These are phyloP conservation scores for Candida qinlingensis DNA, from an alignment of 805 yeast species.

Conservation along the genomic window DNA sequence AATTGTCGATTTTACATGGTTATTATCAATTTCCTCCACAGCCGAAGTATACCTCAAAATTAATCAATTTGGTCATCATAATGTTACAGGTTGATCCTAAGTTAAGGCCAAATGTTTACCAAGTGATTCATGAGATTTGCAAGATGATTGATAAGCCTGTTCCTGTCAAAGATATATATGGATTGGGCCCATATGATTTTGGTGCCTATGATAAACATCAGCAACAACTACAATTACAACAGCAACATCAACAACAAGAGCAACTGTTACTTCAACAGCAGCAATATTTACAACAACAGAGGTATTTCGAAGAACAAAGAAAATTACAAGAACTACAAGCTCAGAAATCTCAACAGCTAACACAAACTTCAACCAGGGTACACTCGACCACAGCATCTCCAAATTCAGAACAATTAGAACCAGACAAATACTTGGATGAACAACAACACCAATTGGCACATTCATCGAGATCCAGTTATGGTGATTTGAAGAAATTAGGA, in stretches of 20 bases:
- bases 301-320: constrained; percentile 16
- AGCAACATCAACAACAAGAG: constrained; percentile 19
- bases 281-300: constrained; percentile 15
- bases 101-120: constrained; percentile 81
- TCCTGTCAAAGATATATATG: constrained; percentile 40
- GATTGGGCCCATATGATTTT: constrained; percentile 50
- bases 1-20: constrained; percentile 67
- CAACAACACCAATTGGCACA: constrained; percentile 18
- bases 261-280: constrained; percentile 12
- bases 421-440: constrained; percentile 3
- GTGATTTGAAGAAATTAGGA: constrained; percentile 12
- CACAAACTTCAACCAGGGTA: not conserved
- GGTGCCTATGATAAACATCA: constrained; percentile 51
- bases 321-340: constrained; percentile 10
- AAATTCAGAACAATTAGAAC: not conserved
- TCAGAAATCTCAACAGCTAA: not conserved
- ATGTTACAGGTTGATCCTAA: constrained; percentile 81
- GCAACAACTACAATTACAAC: constrained; percentile 29
- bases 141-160: constrained; percentile 47
- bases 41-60: constrained; percentile 65
- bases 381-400: not conserved
- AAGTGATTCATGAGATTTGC: constrained; percentile 62
- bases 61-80: constrained; percentile 70
- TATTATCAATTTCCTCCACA: constrained; percentile 67
- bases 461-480: constrained; percentile 23